Evolutionary conservation across 257 asterid species (phyloP), one percentile per base, ranked within the genome.

Genomic region (Oldenlandia corymbosa): DNA sequence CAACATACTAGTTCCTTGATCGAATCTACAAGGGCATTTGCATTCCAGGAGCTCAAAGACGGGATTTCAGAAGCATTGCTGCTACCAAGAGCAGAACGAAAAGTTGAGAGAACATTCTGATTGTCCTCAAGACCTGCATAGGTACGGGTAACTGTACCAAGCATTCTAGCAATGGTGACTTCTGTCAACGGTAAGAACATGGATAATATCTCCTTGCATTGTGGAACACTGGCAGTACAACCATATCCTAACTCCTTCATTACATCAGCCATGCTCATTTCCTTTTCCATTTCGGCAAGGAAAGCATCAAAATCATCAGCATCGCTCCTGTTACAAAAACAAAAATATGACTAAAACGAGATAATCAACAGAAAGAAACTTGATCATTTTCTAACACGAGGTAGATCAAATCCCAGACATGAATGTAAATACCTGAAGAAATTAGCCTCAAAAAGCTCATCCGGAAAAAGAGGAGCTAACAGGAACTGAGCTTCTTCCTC

Each of bases 271-370:
- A 93, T 86, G 82, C 89, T 83, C 82, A 84, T 84, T 83, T 86
- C 97, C 76, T 84, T 88, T 85, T 90, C 96, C 97, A 90, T 84
- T 71, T 93, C 97, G 28, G 88, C 95, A 76, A 93, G 81, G 73
- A 93, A 74, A 73, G 81, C 82, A 79, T 90, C 96, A 74, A 93
- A 87, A 83, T 93, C 95, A 73, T 85, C 96, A 75, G 80, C 88
- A 30, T 73, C 77, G 0, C 73, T 86, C 83, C 95, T 54, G 71
- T 78, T 45, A 79, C 65, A 75, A 75, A 64, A 69, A 83, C 84
- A 66, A 85, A 70, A 77, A 78, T 83, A 80, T 97, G 84, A 80
- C 74, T 65, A 67, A 62, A 57, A 52, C 69, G 53, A 55, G 76
- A 73, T 66, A 43, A 57, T 43, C 66, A 58, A 55, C 58, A 39